Evolutionary conservation across 345 rosid genomes (phyloP).

Genomic region (Aquilaria sinensis): DNA sequence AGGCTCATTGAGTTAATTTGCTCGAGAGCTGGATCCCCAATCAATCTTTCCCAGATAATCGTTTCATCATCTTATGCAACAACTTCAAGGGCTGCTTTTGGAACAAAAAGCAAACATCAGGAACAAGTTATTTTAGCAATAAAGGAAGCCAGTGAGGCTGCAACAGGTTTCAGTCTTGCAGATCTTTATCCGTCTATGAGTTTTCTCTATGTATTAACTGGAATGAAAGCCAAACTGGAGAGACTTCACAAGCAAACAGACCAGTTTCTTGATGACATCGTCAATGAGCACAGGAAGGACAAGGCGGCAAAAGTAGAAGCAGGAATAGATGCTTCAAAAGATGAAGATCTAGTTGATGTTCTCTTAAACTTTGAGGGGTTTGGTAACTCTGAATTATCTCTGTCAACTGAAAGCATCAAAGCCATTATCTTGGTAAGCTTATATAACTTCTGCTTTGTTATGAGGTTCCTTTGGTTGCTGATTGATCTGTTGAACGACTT

Average conservation of each 20-base stretch:
- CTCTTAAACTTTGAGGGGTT: neutral
- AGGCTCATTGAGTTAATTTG: neutral
- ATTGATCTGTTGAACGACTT: neutral
- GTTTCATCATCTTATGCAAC: neutral
- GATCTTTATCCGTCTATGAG: constrained; percentile 16
- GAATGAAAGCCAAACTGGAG: constrained; percentile 11
- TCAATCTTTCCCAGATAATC: neutral
- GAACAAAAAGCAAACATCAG: neutral
- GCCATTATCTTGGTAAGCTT: constrained; percentile 1
- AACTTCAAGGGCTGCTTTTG: neutral
- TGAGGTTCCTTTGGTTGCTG: neutral
- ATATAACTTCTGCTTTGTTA: neutral
- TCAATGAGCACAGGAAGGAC: neutral
- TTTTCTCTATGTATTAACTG: constrained; percentile 27
- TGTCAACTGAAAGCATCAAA: neutral
- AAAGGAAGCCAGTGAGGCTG: neutral
- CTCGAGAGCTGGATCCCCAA: neutral
- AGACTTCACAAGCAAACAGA: neutral
- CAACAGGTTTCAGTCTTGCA: neutral
- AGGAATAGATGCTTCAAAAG: neutral
- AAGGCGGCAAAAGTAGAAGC: no score
- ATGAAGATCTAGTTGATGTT: neutral
- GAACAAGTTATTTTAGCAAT: neutral
- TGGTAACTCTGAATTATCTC: neutral
- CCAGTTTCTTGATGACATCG: neutral